Base-by-base conservation (phyloP, 2,329 filamentous ascomycete genomes). In the Truncatella angustata region DNA sequence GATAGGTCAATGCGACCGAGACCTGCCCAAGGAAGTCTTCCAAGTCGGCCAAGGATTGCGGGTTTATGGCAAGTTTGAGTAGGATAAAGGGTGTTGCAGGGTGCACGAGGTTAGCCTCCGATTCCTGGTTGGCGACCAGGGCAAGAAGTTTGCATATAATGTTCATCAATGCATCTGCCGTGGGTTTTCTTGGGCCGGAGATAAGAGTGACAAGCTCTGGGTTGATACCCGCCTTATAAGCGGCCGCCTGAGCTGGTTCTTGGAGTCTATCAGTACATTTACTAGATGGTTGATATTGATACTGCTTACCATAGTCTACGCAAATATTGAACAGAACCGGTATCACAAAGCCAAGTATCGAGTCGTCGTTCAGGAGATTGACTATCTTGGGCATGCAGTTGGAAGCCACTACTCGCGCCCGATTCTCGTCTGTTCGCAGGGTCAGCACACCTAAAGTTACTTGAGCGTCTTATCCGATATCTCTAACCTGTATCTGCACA, bases 321-420 rank as follows among this genome's bases (percentile, higher is more conserved):
- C 82, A 76, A 44, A 85, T 73, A 60, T 87, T 87, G 65, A 79
- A 84, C 4, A 86, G 66, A 6, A 86, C 84, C 0, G 82, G 80
- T 36, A 86, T 75, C 32, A 74, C 73, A 61, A 81, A 81, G 0
- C 73, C 66, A 6, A 83, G 65, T 16, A 85, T 58, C 0, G 68
- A 64, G 45, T 80, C 74, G 34, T 80, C 65, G 12, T 67, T 57
- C 7, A 86, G 65, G 32, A 81, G 71, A 3, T 66, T 58, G 28
- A 81, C 75, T 51, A 87, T 70, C 28, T 70, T 66, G 3, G 67
- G 60, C 11, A 86, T 61, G 21, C 74, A 72, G 43, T 73, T 73
- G 12, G 74, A 73, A 0, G 75, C 68, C 4, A 85, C 73, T 2
- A 86, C 73, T 0, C 77, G 74, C 5, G 73, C 78, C 52, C 84